Conservation (phyloP, 768 basidiomycete species). For the Coprinopsis cinerea region DNA sequence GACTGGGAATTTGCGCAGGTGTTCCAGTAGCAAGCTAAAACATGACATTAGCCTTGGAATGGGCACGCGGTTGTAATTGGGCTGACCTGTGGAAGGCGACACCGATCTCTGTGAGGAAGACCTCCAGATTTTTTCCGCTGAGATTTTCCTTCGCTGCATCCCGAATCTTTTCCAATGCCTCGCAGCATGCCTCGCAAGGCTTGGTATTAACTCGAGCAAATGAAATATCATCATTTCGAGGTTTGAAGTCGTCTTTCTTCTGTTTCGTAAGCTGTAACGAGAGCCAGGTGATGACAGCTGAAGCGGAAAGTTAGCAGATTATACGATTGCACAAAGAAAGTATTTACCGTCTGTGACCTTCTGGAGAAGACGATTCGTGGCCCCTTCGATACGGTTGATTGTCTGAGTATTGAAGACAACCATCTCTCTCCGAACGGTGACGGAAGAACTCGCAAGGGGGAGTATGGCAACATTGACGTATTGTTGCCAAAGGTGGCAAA, state of each 20-base stretch:
- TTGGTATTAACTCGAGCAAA: constrained; percentile 95
- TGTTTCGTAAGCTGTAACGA: constrained; percentile 78
- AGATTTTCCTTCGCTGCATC: constrained; percentile 71
- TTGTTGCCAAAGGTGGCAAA: constrained; percentile 95
- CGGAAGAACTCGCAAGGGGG: constrained; percentile 79
- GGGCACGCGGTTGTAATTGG: too few relatives aligned
- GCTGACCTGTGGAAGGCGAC: constrained; percentile 94
- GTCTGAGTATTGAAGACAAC: constrained; percentile 85
- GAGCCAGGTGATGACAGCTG: constrained; percentile 74
- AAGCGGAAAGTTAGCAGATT: neutral
- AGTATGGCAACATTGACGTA: constrained; percentile 89
- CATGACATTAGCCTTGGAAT: constrained; percentile 7
- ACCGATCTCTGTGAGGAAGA: constrained; percentile 90
- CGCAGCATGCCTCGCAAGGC: constrained; percentile 83
- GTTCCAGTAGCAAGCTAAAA: constrained; percentile 80
- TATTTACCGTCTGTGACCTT: constrained; percentile 72
- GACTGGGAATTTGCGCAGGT: constrained; percentile 93
- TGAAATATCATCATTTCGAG: constrained; percentile 90
- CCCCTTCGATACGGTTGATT: constrained; percentile 78
- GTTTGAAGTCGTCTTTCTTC: constrained; percentile 95
- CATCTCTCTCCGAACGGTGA: constrained; percentile 90
- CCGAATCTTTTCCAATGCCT: constrained; percentile 74
- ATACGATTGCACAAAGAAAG: constrained; percentile 4
- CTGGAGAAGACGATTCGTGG: constrained; percentile 74
- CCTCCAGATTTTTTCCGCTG: constrained; percentile 89